Evolutionary conservation across 1,284 basidiomycete genomes (phyloP), one percentile per base, ranked within the genome.

Genomic region (Exobasidium rhododendri): DNA sequence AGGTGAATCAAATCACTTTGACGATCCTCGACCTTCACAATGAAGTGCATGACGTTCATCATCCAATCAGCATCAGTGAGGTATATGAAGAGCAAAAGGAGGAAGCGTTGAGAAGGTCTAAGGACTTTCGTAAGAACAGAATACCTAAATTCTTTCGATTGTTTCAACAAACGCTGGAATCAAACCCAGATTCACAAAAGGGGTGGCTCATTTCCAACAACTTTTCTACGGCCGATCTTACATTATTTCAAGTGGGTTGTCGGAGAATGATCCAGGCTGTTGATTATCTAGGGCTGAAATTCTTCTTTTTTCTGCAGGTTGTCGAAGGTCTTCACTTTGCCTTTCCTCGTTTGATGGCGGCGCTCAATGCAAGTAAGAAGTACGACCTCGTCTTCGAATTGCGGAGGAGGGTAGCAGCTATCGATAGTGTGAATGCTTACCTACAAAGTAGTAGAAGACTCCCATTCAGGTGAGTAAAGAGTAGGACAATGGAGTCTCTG

Each of bases 1-100:
- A 70, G 44, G 78, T 84, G 53, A 80, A 81, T 56, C 83, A 83
- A 73, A 73, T 85, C 14, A 78, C 81, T 14, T 69, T 83, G 20
- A 85, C 84, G 5, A 79, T 81, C 0, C 69, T 81, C 55, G 84
- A 85, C 67, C 64, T 83, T 44, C 74, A 73, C 73, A 81, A 82
- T 66, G 84, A 85, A 78, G 68, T 71, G 10, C 81, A 82, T 65
- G 78, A 77, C 50, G 67, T 63, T 22, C 67, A 69, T 51, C 69
- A 68, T 51, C 70, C 68, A 24, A 58, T 69, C 50, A 65, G 59
- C 0, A 54, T 64, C 17, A 62, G 47, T 20, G 51, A 61, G 29
- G 67, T 63, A 59, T 72, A 85, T 80, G 84, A 85, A 62, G 83
- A 85, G n/a, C 84, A 85, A 74, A 82, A 81, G 63, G 65, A 69